Conservation (phyloP, 441 rosid species). For the Raphanus hybrid region DNA sequence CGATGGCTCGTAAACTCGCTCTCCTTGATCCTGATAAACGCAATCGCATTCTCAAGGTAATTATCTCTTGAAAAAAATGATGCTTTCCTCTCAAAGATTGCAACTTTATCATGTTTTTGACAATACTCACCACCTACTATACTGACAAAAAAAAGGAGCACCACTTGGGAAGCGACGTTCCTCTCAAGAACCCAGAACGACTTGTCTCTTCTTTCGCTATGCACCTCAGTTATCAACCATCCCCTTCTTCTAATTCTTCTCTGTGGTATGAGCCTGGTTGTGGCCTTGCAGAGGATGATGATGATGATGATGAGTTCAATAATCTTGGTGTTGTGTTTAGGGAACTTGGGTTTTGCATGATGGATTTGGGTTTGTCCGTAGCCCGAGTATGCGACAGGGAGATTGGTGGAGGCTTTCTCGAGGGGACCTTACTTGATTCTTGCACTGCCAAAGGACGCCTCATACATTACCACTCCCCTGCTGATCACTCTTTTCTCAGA, state of each 20-base stretch:
- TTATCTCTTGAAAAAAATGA: background rate
- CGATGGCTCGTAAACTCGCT: slow-evolving; percentile 66
- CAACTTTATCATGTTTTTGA: too few species aligned
- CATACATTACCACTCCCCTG: slow-evolving; percentile 78
- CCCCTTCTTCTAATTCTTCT: slow-evolving; percentile 32
- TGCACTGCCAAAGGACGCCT: slow-evolving; percentile 83
- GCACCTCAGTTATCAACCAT: slow-evolving; percentile 58
- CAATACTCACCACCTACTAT: too few species aligned
- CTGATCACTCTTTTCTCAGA: slow-evolving; percentile 50
- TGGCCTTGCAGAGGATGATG: slow-evolving; percentile 12
- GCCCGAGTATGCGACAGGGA: slow-evolving; percentile 75
- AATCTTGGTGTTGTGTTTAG: slow-evolving; percentile 56
- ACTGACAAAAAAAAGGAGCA: slow-evolving; percentile 58
- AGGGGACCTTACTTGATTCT: slow-evolving; percentile 71
- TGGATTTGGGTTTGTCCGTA: slow-evolving; percentile 68
- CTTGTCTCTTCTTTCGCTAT: slow-evolving; percentile 82
- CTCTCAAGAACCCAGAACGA: slow-evolving; percentile 79
- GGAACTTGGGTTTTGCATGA: slow-evolving; percentile 82
- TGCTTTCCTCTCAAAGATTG: slow-evolving; percentile 10
- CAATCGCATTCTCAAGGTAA: slow-evolving; percentile 64
- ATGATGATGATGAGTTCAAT: slow-evolving; percentile 50
- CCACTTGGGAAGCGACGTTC: slow-evolving; percentile 83
- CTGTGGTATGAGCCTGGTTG: slow-evolving; percentile 1
- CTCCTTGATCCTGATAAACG: slow-evolving; percentile 63
- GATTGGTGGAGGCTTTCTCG: slow-evolving; percentile 73